These are phyloP conservation scores for Magnaporthales sp. DNA, from an alignment of 2,329 filamentous ascomycete species.

Conservation along the genomic window DNA sequence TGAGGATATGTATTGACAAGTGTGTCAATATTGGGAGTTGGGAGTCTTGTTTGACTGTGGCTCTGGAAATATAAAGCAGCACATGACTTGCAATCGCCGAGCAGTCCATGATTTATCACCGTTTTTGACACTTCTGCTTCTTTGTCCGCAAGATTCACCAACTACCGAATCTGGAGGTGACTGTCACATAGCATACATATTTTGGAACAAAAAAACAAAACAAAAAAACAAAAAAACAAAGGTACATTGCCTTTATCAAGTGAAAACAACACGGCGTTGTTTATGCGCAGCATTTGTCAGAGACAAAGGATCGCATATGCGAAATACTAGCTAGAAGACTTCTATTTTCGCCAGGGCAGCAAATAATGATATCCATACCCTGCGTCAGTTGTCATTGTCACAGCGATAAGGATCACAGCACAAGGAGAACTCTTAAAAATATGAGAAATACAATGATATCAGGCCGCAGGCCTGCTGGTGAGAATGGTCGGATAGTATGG, in stretches of 20 bases:
- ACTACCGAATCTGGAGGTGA: background rate
- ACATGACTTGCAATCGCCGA: background rate
- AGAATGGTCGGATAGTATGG: background rate
- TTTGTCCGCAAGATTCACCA: background rate
- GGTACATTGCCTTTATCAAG: background rate
- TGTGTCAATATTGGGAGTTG: background rate
- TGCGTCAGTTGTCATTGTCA: background rate
- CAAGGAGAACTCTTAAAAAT: background rate
- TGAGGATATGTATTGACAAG: background rate
- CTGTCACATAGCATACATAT: background rate
- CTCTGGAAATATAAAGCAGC: background rate
- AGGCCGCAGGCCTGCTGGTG: background rate
- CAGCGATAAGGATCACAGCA: background rate
- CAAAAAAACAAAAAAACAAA: too few species aligned
- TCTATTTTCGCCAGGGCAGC: too few species aligned
- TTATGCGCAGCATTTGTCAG: background rate
- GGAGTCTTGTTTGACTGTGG: background rate
- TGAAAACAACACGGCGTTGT: background rate
- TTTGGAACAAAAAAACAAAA: background rate
- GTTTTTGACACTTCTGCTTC: background rate
- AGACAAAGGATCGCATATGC: background rate
- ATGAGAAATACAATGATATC: background rate
- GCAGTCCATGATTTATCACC: background rate
- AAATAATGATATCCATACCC: background rate
- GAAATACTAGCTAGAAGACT: background rate